Evolutionary conservation across 2,329 filamentous ascomycete species (phyloP).

Genomic region (Xylaria sp.): DNA sequence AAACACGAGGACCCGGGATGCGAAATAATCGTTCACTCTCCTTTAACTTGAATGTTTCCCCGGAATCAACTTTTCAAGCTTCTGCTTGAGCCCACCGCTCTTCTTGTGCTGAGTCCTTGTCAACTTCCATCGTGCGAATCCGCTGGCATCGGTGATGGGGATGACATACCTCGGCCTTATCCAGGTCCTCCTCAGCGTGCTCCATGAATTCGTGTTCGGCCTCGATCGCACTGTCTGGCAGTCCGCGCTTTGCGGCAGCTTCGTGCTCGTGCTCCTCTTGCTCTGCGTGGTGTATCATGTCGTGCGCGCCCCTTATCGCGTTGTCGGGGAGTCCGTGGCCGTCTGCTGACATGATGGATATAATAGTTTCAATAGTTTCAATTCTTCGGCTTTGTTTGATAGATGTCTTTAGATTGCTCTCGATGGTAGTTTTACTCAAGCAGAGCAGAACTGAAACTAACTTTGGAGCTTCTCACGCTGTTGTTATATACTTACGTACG

Average conservation of each 20-base stretch:
- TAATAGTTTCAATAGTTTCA: neutral
- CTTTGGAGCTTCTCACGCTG: constrained; percentile 6
- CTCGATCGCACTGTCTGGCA: constrained; percentile 45
- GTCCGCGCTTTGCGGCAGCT: constrained; percentile 45
- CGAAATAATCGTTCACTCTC: neutral
- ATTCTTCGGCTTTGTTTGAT: constrained; percentile 3
- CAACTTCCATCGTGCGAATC: neutral
- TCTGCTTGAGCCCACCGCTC: constrained; percentile 42
- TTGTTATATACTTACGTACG: constrained; percentile 25
- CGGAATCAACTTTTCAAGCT: constrained; percentile 44
- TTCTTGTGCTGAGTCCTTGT: constrained; percentile 28
- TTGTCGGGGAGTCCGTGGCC: constrained; percentile 46
- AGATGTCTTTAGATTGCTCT: constrained; percentile 2
- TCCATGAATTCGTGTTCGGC: constrained; percentile 49
- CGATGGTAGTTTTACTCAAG: neutral
- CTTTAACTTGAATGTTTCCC: constrained; percentile 42
- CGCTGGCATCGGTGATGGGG: neutral
- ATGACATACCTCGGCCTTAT: constrained; percentile 38
- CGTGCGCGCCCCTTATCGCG: constrained; percentile 43
- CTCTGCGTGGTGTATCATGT: constrained; percentile 50
- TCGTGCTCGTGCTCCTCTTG: constrained; percentile 50
- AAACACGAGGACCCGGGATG: neutral
- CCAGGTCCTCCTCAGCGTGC: constrained; percentile 45
- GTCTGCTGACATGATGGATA: constrained; percentile 45
- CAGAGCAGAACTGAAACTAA: neutral